These are phyloP conservation scores for Debaryomyces prosopidis DNA, from an alignment of 805 yeast genomes.

Conservation along the genomic window DNA sequence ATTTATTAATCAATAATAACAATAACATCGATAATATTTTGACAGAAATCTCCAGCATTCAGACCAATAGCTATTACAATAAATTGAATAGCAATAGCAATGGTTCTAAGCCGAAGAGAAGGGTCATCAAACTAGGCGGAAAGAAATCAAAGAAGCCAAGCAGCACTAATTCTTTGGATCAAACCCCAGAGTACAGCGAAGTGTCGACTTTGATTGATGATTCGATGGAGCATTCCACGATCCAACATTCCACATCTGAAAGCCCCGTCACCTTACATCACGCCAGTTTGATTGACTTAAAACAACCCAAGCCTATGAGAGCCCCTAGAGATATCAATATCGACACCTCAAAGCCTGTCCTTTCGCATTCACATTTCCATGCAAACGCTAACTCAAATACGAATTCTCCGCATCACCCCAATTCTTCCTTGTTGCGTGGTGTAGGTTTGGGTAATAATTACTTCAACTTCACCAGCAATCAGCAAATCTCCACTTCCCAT, in stretches of 20 bases:
- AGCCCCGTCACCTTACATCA: background rate
- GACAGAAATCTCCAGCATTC: conserved; percentile 46
- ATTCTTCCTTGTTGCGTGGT: conserved; percentile 20
- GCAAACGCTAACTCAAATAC: conserved; percentile 18
- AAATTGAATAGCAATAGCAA: conserved; percentile 19
- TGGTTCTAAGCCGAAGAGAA: conserved; percentile 40
- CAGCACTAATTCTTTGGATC: background rate
- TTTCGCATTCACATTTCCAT: conserved; percentile 20
- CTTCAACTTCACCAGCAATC: conserved; percentile 28
- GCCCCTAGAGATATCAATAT: background rate
- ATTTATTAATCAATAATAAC: conserved; percentile 29
- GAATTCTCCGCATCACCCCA: conserved; percentile 5
- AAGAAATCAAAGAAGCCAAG: conserved; percentile 7
- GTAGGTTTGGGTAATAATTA: conserved; percentile 43
- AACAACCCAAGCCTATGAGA: conserved; percentile 15
- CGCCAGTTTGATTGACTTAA: conserved; percentile 2
- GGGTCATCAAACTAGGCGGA: conserved; percentile 35
- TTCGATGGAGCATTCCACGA: background rate
- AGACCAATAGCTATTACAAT: conserved; percentile 39
- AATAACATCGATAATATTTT: conserved; percentile 36
- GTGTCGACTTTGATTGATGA: conserved; percentile 7
- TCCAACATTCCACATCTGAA: background rate
- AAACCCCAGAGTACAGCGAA: conserved; percentile 4
- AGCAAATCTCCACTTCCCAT: conserved; percentile 28
- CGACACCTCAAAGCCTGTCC: conserved; percentile 12